Conservation (phyloP, 2,329 filamentous ascomycete species). For the Thelonectria rubi region DNA sequence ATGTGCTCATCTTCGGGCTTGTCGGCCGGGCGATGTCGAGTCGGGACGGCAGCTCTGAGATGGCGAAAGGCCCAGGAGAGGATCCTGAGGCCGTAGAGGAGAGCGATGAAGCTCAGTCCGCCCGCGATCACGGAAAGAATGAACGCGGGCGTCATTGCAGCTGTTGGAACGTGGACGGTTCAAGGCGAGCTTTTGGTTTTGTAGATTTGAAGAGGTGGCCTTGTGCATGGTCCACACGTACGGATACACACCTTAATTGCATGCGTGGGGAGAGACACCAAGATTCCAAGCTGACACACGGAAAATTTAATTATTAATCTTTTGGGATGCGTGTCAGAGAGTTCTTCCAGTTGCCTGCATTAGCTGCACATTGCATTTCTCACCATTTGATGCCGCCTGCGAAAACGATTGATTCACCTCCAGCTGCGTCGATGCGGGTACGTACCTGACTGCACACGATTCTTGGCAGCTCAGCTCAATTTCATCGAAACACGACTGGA, state of each 20-base stretch:
- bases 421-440: neutral
- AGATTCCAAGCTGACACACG: neutral
- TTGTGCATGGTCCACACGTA: conserved; percentile 16
- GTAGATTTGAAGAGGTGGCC: conserved; percentile 21
- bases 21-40: conserved; percentile 47
- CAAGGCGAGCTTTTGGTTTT: conserved; percentile 12
- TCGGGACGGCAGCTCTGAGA: conserved; percentile 45
- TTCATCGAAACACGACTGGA: conserved; percentile 19
- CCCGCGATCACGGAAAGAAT: conserved; percentile 49
- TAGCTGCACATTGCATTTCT: neutral
- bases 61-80: conserved; percentile 36
- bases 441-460: neutral
- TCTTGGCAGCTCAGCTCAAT: conserved; percentile 1
- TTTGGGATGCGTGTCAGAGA: neutral
- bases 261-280: neutral
- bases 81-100: conserved; percentile 39
- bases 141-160: conserved; percentile 42
- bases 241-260: conserved; percentile 9
- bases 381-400: no score
- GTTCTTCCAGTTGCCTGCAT: neutral
- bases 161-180: conserved; percentile 17
- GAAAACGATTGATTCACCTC: no score
- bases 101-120: conserved; percentile 45
- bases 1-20: conserved; percentile 57
- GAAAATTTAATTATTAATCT: neutral